These are phyloP conservation scores for Rusavskia elegans DNA, from an alignment of 495 filamentous ascomycete genomes.

Conservation along the genomic window DNA sequence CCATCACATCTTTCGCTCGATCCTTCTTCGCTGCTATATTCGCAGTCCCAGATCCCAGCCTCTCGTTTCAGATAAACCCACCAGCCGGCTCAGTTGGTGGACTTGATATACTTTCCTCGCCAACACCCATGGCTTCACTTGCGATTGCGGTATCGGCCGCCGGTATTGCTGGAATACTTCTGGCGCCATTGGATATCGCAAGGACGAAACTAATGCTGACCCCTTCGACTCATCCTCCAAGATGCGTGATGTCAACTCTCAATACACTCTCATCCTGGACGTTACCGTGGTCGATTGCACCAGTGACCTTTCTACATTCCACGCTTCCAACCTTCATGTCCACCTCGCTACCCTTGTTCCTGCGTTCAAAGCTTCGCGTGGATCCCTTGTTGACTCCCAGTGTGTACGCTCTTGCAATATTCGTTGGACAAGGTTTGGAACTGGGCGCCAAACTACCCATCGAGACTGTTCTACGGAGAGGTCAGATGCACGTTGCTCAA, in stretches of 20 bases:
- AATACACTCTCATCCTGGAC: slow-evolving; percentile 61
- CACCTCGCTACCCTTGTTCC: slow-evolving; percentile 62
- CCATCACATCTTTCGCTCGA: slow-evolving; percentile 72
- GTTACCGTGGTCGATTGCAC: slow-evolving; percentile 51
- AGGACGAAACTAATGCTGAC: slow-evolving; percentile 79
- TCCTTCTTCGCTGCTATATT: slow-evolving; percentile 69
- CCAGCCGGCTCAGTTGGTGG: slow-evolving; percentile 20
- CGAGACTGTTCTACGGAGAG: slow-evolving; percentile 80
- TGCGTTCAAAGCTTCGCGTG: slow-evolving; percentile 61
- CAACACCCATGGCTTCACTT: slow-evolving; percentile 57
- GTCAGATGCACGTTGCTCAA: slow-evolving; percentile 49
- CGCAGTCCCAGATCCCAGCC: slow-evolving; percentile 62
- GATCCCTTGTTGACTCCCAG: slow-evolving; percentile 70
- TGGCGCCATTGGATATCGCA: slow-evolving; percentile 77
- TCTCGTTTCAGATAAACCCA: slow-evolving; percentile 11
- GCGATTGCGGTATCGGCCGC: slow-evolving; percentile 71
- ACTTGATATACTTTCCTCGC: slow-evolving; percentile 48
- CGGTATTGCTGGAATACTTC: slow-evolving; percentile 58
- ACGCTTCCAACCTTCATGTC: slow-evolving; percentile 67
- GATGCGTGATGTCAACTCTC: slow-evolving; percentile 58
- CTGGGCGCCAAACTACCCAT: slow-evolving; percentile 74
- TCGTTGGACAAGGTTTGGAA: slow-evolving; percentile 60
- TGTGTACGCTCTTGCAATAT: slow-evolving; percentile 61
- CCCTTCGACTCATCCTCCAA: slow-evolving; percentile 51
- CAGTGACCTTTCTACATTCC: slow-evolving; percentile 75